phyloP scores from a whole-genome alignment of 306 rosid genomes.

The Inga oerstediana region DNA sequence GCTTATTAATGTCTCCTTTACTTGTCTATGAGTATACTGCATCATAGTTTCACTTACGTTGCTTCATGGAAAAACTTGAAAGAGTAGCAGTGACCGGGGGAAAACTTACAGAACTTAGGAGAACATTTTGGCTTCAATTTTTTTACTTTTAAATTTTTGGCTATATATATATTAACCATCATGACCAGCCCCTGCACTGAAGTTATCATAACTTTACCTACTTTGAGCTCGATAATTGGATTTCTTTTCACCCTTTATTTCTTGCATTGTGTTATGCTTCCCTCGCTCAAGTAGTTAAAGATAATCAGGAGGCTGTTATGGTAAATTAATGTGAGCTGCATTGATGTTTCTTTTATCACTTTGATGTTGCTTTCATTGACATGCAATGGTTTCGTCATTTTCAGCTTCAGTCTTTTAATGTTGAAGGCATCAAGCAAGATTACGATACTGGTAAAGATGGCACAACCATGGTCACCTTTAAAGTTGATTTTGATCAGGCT shows the following conservation, averaged over 20 bases:
- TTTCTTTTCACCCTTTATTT: slow-evolving; percentile 16
- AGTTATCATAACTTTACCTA: background rate
- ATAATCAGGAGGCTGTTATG: background rate
- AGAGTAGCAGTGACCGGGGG: background rate
- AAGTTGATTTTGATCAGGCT: slow-evolving; percentile 78
- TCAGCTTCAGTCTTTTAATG: slow-evolving; percentile 75
- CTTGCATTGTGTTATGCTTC: background rate
- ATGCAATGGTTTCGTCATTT: slow-evolving; percentile 25
- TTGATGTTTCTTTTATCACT: background rate
- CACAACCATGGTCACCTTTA: slow-evolving; percentile 72
- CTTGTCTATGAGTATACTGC: slow-evolving; percentile 28
- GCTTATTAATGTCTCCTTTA: slow-evolving; percentile 6
- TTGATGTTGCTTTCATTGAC: background rate
- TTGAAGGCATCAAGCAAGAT: slow-evolving; percentile 79
- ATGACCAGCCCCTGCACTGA: slow-evolving; percentile 18
- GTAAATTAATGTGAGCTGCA: background rate
- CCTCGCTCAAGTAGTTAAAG: background rate
- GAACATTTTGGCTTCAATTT: slow-evolving; percentile 14
- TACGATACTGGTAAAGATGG: slow-evolving; percentile 88
- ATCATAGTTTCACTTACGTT: slow-evolving; percentile 30
- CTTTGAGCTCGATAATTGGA: slow-evolving; percentile 23
- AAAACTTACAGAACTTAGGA: background rate
- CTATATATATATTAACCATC: background rate
- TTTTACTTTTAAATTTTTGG: background rate
- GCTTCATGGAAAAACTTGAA: slow-evolving; percentile 6